A percentile compares a stretch with the other conserved stretches of the same genome.
Conservation (phyloP, 2,329 filamentous ascomycete genomes). For the Penicillium sp. region DNA sequence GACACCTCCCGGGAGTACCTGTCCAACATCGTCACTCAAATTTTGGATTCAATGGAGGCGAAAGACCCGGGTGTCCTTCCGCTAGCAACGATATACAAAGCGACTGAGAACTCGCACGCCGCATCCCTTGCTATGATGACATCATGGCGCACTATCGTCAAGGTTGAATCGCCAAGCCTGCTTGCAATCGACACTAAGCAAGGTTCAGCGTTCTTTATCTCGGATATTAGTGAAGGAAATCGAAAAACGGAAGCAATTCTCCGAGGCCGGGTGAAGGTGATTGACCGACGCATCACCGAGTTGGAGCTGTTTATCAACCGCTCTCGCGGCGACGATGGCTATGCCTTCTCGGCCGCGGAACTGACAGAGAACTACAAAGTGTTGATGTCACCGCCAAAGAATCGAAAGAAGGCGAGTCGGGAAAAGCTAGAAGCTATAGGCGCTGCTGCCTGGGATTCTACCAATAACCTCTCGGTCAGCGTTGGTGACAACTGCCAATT, state of each 20-base stretch:
- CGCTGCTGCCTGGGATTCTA: not conserved
- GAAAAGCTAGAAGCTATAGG: not conserved
- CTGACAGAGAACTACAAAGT: conserved; percentile 4
- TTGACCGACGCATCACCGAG: conserved; percentile 8
- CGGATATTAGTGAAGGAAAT: conserved; percentile 6
- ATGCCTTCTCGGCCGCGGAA: conserved; percentile 5
- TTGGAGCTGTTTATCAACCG: conserved; percentile 11
- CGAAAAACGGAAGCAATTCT: not conserved
- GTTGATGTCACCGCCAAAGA: conserved; percentile 4
- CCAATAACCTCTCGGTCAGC: not conserved
- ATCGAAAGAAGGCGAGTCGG: conserved; percentile 3
- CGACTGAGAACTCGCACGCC: conserved; percentile 12
- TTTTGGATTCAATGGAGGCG: not conserved
- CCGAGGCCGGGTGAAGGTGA: conserved; percentile 2
- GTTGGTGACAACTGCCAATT: conserved; percentile 7
- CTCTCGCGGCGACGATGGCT: conserved; percentile 11
- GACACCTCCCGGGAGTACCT: not conserved
- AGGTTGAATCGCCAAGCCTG: conserved; percentile 1
- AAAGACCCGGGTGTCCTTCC: conserved; percentile 6
- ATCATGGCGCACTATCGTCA: conserved; percentile 6
- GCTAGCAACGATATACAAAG: conserved; percentile 9
- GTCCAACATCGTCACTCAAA: conserved; percentile 5
- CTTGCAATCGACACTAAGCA: conserved; percentile 13
- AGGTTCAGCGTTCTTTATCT: conserved; percentile 5
- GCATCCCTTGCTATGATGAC: conserved; percentile 12